Base-by-base conservation (phyloP, 1,284 basidiomycete species). In the Peniophora sp. region DNA sequence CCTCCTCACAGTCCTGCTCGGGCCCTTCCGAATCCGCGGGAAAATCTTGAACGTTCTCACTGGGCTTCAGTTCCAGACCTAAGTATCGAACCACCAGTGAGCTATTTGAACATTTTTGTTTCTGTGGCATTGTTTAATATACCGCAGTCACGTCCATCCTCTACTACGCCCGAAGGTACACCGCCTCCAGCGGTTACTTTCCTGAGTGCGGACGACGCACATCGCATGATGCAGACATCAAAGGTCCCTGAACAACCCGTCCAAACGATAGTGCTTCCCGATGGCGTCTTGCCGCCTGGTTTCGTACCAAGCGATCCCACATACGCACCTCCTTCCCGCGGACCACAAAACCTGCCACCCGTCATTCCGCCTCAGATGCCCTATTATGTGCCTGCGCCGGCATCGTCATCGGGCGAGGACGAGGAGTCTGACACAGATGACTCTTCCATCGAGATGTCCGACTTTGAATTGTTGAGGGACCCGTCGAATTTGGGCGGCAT, bases 281-380 rank as follows among this genome's bases (percentile, higher is more conserved):
- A 54, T 27, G 60, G 56, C 12, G 27, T 12, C 5, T 32, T 12
- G 1, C 67, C 66, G 35, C 60, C 58, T 2, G 65, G 65, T 3
- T 68, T 68, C 52, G 52, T 67, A 20, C 63, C 64, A 0, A 60
- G 54, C 22, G 56, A 59, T 1, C 52, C 58, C 14, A 53, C 62
- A 9, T 47, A 48, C 16, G 36, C 49, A 44, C 53, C 56, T 35
- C 52, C 56, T 16, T 41, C 38, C n/a, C 38, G 38, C 38, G 38
- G 38, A 34, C 32, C 50, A 20, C 27, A 56, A 39, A 47, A 50
- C 5, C 44, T 22, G 52, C 43, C 49, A 23, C 17, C 16, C 14
- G 16, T 35, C 32, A n/a, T 49, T 49, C n/a, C 25, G 25, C 50
- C 12, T 44, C 44, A 16, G 17, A 20, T 25, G 20, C 19, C 12